Percentiles rank a stretch among this genome's conserved stretches.
Conservation (phyloP, 2,329 filamentous ascomycete species). For the Aspergillus flavus region DNA sequence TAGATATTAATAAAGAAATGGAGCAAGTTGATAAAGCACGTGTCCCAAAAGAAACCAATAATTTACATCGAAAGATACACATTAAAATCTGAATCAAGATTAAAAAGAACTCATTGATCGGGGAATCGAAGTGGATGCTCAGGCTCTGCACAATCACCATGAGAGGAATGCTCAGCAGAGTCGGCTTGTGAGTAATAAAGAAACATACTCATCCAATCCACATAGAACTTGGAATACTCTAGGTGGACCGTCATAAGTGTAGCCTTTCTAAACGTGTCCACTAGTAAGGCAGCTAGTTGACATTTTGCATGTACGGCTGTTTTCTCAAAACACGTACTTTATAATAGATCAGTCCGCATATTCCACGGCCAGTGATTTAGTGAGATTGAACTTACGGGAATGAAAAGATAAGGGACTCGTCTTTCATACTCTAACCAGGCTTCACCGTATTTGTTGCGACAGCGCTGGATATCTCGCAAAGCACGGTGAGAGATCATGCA, state of each 20-base stretch:
- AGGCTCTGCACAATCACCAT: neutral
- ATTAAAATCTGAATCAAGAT: neutral
- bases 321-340: slow-evolving; percentile 38
- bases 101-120: neutral
- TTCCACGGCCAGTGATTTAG: too few species aligned
- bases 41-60: neutral
- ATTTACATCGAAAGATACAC: slow-evolving; percentile 1
- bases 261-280: neutral
- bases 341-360: slow-evolving; percentile 7
- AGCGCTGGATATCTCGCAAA: slow-evolving; percentile 72
- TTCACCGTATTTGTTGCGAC: slow-evolving; percentile 76
- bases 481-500: slow-evolving; percentile 81
- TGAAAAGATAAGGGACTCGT: slow-evolving; percentile 80
- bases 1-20: neutral
- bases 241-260: neutral
- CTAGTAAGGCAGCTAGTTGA: neutral
- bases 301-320: neutral
- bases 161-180: neutral
- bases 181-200: neutral
- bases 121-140: neutral
- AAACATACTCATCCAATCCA: neutral
- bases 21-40: neutral
- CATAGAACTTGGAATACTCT: neutral
- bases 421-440: slow-evolving; percentile 80
- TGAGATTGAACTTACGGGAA: slow-evolving; percentile 60